A percentile compares a stretch with the other conserved stretches of the same genome.
Conservation (phyloP, 805 yeast species). For the Starmerella apis region DNA sequence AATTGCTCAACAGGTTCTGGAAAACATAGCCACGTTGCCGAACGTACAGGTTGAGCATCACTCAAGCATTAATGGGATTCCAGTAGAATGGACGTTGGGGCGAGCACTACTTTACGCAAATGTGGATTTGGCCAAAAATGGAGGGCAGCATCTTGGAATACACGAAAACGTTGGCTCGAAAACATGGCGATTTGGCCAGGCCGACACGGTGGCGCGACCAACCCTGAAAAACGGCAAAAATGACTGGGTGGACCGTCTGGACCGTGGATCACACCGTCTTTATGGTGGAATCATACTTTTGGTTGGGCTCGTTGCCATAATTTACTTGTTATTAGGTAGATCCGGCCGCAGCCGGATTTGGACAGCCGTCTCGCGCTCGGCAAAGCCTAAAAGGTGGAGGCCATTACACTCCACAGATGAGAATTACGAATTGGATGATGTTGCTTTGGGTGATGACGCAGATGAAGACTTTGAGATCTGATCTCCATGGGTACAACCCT, state of each 20-base stretch:
- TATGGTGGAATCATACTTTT: constrained; percentile 35
- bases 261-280: constrained; percentile 27
- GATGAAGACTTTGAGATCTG: constrained; percentile 10
- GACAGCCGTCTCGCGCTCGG: constrained; percentile 15
- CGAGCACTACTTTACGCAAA: constrained; percentile 53
- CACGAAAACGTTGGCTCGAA: constrained; percentile 17
- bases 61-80: constrained; percentile 28
- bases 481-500: neutral
- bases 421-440: constrained; percentile 9
- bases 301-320: constrained; percentile 28
- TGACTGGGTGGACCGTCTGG: constrained; percentile 18
- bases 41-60: constrained; percentile 26
- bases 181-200: constrained; percentile 15
- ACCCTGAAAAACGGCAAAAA: constrained; percentile 3
- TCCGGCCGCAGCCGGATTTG: constrained; percentile 21
- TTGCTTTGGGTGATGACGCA: constrained; percentile 8
- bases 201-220: constrained; percentile 13
- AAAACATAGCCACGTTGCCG: constrained; percentile 28
- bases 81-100: constrained; percentile 46
- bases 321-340: constrained; percentile 34
- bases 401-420: neutral
- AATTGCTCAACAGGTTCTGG: constrained; percentile 34
- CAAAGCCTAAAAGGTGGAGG: neutral
- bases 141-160: constrained; percentile 23
- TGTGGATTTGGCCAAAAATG: constrained; percentile 37